Percentiles rank a stretch among this genome's conserved stretches.
phyloP scores from a whole-genome alignment of 257 asterid species.

The Cruciata laevipes region DNA sequence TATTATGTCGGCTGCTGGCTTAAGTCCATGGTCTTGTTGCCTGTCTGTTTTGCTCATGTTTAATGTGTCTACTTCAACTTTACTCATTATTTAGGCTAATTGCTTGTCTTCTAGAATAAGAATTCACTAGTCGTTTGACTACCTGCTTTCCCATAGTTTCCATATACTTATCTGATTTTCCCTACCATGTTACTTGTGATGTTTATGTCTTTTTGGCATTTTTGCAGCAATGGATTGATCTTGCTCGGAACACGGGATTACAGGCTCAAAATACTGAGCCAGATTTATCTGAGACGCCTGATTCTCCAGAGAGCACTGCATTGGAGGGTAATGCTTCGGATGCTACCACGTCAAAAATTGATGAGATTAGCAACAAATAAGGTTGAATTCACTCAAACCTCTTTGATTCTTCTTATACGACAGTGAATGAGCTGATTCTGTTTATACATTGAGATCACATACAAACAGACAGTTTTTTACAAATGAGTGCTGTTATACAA shows the following conservation, averaged over 20 bases:
- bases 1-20: not conserved
- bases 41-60: not conserved
- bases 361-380: conserved; percentile 47
- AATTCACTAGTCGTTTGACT: not conserved
- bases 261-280: conserved; percentile 58
- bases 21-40: not conserved
- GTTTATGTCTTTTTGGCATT: conserved; percentile 21
- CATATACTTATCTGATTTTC: not conserved
- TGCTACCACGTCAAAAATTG: conserved; percentile 35
- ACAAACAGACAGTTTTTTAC: not conserved
- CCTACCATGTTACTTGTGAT: conserved; percentile 5
- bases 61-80: not conserved
- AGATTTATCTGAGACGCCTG: conserved; percentile 25
- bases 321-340: conserved; percentile 41
- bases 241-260: conserved; percentile 77
- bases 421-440: conserved; percentile 18
- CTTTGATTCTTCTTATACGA: conserved; percentile 14
- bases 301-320: conserved; percentile 40
- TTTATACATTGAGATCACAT: conserved; percentile 1
- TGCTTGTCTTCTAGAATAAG: not conserved
- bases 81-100: not conserved
- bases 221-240: conserved; percentile 95
- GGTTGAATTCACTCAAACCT: conserved; percentile 17
- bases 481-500: not conserved
- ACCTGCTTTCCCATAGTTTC: not conserved